Evolutionary conservation across 371 early-diverging fungal species (phyloP).

Genomic region (Mucor sp.): DNA sequence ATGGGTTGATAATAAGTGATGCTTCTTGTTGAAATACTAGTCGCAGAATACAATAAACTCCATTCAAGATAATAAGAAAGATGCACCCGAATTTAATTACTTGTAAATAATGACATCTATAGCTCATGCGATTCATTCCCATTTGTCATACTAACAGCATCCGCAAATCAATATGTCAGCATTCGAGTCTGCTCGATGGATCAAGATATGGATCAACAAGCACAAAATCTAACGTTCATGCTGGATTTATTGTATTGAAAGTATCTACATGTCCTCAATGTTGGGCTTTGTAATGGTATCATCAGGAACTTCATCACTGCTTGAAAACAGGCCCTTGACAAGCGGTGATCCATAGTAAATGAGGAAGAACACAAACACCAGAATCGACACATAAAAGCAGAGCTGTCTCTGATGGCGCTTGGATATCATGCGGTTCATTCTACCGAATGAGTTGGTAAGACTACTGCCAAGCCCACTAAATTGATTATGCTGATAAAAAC

Average conservation of each 20-base stretch:
- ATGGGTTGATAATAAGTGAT: too few species aligned
- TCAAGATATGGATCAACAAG: background rate
- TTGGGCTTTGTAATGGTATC: background rate
- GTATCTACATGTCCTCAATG: background rate
- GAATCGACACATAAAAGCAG: conserved; percentile 36
- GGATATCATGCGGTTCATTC: conserved; percentile 48
- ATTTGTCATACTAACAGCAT: too few species aligned
- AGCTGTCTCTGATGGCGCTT: conserved; percentile 49
- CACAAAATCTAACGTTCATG: background rate
- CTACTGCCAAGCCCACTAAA: conserved; percentile 40
- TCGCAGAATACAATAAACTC: too few species aligned
- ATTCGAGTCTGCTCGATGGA: background rate
- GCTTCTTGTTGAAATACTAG: too few species aligned
- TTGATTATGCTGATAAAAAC: conserved; percentile 28
- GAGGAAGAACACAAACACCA: conserved; percentile 31
- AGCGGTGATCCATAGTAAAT: conserved; percentile 35
- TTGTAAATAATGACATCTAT: too few species aligned
- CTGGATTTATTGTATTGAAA: background rate
- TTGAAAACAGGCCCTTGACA: background rate
- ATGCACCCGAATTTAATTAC: too few species aligned
- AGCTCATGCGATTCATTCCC: too few species aligned
- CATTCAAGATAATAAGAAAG: too few species aligned
- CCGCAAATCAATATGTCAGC: too few species aligned
- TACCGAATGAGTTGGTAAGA: conserved; percentile 35
- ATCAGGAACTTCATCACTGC: background rate